A percentile compares a stretch with the other conserved stretches of the same genome.
phyloP scores from a whole-genome alignment of 139 green algal genomes.

The Closterium sp. region DNA sequence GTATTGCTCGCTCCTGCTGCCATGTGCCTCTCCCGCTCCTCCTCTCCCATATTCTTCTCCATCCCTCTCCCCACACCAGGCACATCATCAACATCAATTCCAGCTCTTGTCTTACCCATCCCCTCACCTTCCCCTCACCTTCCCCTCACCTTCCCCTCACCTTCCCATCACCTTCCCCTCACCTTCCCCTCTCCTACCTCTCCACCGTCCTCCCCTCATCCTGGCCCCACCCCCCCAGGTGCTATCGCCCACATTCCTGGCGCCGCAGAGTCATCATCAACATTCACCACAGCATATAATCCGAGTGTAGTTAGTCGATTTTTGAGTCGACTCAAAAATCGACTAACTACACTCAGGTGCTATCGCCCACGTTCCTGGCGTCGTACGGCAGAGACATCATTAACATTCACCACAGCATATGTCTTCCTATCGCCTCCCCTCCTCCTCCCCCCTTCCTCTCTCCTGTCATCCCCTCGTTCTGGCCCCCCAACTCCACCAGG shows the following conservation, averaged over 20 bases:
- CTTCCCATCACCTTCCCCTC: neutral
- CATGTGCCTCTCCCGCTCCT: neutral
- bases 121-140: neutral
- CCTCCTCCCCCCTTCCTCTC: too few species aligned
- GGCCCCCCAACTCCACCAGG: conserved; percentile 14
- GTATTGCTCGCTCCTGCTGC: too few species aligned
- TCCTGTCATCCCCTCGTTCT: too few species aligned
- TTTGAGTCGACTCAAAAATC: too few species aligned
- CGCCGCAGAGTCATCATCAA: neutral
- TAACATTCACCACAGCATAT: too few species aligned
- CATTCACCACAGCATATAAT: neutral
- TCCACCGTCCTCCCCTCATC: neutral
- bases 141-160: neutral
- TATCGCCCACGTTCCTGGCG: neutral
- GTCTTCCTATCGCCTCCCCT: too few species aligned
- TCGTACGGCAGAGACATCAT: neutral
- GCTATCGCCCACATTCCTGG: neutral
- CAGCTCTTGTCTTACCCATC: too few species aligned
- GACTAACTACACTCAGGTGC: too few species aligned
- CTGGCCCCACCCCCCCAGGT: neutral
- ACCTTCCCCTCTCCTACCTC: neutral
- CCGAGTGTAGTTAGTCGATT: too few species aligned
- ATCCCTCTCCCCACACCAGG: too few species aligned
- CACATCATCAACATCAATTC: too few species aligned
- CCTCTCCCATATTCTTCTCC: neutral